Percentiles rank a stretch among this genome's conserved stretches.
phyloP scores from a whole-genome alignment of 495 filamentous ascomycete genomes.

The Gamarada debralockiae region DNA sequence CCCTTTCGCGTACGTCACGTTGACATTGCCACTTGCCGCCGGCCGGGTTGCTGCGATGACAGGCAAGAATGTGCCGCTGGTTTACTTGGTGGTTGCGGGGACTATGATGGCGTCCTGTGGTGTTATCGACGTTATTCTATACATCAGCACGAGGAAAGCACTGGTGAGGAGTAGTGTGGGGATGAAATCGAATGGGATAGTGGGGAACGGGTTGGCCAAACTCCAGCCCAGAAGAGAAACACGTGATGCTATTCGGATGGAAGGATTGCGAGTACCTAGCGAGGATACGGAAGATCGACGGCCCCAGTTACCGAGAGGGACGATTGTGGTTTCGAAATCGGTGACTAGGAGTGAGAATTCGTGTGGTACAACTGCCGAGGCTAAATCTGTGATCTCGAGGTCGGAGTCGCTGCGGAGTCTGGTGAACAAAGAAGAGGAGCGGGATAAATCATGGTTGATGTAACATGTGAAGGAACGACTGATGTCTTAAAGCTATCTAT shows the following conservation, averaged over 20 bases:
- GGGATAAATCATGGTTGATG: too few species aligned
- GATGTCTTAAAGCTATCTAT: too few species aligned
- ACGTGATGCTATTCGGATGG: not conserved
- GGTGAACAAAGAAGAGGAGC: not conserved
- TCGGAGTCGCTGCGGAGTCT: not conserved
- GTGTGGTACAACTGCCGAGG: not conserved
- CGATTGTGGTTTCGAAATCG: not conserved
- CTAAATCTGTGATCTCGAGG: not conserved
- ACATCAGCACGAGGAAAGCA: conserved; percentile 49
- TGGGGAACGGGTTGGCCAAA: not conserved
- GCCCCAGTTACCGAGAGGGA: not conserved
- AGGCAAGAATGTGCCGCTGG: conserved; percentile 33
- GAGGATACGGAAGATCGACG: not conserved
- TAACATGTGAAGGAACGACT: too few species aligned
- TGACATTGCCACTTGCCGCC: conserved; percentile 53
- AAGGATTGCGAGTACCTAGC: not conserved
- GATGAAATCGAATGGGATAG: not conserved
- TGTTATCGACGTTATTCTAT: conserved; percentile 55
- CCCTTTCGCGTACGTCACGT: conserved; percentile 52
- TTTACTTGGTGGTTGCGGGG: conserved; percentile 50
- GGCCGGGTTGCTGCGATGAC: conserved; percentile 50
- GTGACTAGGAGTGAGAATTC: not conserved
- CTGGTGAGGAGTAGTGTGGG: conserved; percentile 8
- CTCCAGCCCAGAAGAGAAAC: not conserved
- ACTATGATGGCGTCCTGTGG: conserved; percentile 55